Base-by-base conservation (phyloP, 2,329 filamentous ascomycete genomes). In the Xylariaceae sp. region DNA sequence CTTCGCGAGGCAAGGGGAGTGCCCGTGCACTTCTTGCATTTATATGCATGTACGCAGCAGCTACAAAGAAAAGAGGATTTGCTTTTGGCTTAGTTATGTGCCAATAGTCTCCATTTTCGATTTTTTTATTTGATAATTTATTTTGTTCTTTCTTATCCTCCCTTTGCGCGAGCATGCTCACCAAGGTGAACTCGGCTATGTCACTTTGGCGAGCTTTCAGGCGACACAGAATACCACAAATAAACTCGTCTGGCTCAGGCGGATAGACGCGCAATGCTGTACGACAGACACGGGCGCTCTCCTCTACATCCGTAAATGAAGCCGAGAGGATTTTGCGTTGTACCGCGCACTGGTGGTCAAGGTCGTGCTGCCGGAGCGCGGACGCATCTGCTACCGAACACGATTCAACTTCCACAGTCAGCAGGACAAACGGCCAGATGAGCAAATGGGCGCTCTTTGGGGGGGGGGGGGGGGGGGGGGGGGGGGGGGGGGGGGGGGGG, bases 371-470 rank as follows among this genome's bases (percentile, higher is more conserved):
- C 43, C 45, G 52, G 51, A 51, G 47, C 36, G 47, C 40, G 36
- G 44, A 45, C 50, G 52, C 51, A 53, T 41, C 47, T 44, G 46
- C 41, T 46, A 43, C 23, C 36, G 40, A 35, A n/a, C n/a, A n/a
- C n/a, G n/a, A n/a, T n/a, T n/a, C n/a, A n/a, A n/a, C n/a, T n/a
- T n/a, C 31, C 29, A 38, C 50, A 46, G 53, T 56, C 55, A 55
- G 43, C 51, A 56, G 54, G 51, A 50, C 55, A 55, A 11, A 11
- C 21, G 6, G 7, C 6, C 21, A 24, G 21, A 24, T 6, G 21
- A 24, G 7, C 21, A 11, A 56, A 56, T 57, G 47, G 50, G 48
- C 43, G n/a, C n/a, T n/a, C n/a, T n/a, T n/a, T n/a, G n/a, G n/a
- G n/a, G n/a, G n/a, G n/a, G n/a, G n/a, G n/a, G n/a, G n/a, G n/a